Percentiles rank a stretch among this genome's conserved stretches.
These are phyloP conservation scores for Nothophaeocryptopus gaeumannii DNA, from an alignment of 2,329 filamentous ascomycete species.

Conservation along the genomic window DNA sequence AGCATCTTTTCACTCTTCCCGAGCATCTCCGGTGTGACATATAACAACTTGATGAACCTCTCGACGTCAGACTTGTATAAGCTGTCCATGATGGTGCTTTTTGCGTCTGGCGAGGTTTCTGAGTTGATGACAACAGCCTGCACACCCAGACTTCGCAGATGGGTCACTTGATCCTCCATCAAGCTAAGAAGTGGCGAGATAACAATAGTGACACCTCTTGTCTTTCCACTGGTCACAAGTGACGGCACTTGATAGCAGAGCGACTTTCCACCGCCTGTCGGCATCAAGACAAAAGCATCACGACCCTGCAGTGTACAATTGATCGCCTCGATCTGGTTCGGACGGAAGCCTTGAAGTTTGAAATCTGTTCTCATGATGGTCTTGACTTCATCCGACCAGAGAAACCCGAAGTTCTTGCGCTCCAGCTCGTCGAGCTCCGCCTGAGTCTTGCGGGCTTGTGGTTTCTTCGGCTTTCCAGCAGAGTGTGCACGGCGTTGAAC, in stretches of 20 bases:
- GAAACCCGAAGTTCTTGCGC: slow-evolving; percentile 41
- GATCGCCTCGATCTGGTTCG: slow-evolving; percentile 91
- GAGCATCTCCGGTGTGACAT: slow-evolving; percentile 96
- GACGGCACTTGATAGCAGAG: slow-evolving; percentile 94
- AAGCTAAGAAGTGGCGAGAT: slow-evolving; percentile 92
- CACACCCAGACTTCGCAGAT: slow-evolving; percentile 71
- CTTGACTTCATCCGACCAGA: slow-evolving; percentile 86
- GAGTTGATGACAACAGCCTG: slow-evolving; percentile 80
- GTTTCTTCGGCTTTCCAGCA: slow-evolving; percentile 34
- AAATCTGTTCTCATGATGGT: slow-evolving; percentile 79
- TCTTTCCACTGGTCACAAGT: slow-evolving; percentile 75
- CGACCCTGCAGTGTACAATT: slow-evolving; percentile 85
- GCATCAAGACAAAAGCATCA: slow-evolving; percentile 95
- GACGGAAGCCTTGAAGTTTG: slow-evolving; percentile 78
- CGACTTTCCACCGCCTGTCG: slow-evolving; percentile 94
- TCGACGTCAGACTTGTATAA: slow-evolving; percentile 66
- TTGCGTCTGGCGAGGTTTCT: slow-evolving; percentile 63
- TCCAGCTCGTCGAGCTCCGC: slow-evolving; percentile 25
- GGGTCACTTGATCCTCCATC: slow-evolving; percentile 95
- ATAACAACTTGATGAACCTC: slow-evolving; percentile 78
- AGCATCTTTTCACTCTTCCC: slow-evolving; percentile 72
- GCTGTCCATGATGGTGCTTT: slow-evolving; percentile 62
- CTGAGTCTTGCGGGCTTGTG: slow-evolving; percentile 16
- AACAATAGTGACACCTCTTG: slow-evolving; percentile 83
- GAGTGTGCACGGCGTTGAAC: slow-evolving; percentile 16